Percentiles rank a stretch among this genome's conserved stretches.
These are phyloP conservation scores for Nitzschia palea DNA, from an alignment of 108 stramenopile species.

Conservation along the genomic window DNA sequence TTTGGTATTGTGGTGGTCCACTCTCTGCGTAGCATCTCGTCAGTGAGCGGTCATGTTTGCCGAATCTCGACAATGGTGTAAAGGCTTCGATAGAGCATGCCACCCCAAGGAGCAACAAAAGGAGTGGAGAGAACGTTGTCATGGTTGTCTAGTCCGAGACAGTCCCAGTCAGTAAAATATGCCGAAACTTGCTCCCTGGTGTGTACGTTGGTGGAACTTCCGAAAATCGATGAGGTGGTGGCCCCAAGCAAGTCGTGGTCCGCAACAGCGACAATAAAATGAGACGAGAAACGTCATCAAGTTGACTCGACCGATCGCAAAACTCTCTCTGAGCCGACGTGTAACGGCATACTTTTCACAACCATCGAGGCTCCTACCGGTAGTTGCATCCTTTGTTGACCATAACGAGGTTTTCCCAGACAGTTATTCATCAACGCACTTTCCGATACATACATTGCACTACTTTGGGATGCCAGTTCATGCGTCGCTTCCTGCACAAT, in stretches of 20 bases:
- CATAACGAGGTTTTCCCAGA: no score
- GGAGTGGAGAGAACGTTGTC: neutral
- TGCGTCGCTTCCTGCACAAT: no score
- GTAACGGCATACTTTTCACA: no score
- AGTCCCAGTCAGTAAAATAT: neutral
- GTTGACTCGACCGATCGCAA: no score
- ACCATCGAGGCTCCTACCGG: no score
- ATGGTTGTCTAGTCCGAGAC: neutral
- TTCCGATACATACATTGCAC: no score
- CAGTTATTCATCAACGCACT: no score
- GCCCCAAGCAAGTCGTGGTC: no score
- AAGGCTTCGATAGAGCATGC: neutral
- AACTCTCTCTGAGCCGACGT: no score
- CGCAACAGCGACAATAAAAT: neutral
- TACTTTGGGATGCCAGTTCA: no score
- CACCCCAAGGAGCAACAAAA: neutral
- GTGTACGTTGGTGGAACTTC: neutral
- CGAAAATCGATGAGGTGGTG: neutral
- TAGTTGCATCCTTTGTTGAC: no score
- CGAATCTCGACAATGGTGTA: neutral
- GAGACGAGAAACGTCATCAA: neutral
- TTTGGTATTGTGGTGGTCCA: conserved; percentile 8
- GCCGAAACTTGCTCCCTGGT: neutral
- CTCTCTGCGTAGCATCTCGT: neutral
- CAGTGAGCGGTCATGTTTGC: neutral